These are phyloP conservation scores for Pseudodiploospora longispora DNA, from an alignment of 2,329 filamentous ascomycete genomes.

Conservation along the genomic window DNA sequence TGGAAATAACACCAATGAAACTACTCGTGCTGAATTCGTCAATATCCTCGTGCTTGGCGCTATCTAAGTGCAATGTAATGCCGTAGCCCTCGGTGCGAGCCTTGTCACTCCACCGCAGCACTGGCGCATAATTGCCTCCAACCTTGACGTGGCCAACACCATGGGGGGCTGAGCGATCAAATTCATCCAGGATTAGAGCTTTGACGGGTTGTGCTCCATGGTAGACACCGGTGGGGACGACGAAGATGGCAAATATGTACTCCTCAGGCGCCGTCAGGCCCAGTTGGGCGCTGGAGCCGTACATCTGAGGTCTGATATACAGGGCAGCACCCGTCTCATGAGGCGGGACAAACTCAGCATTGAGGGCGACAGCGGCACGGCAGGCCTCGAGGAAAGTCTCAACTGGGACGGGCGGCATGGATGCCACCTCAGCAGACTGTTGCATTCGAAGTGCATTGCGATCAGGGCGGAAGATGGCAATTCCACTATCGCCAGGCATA, in stretches of 20 bases:
- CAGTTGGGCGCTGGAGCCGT: constrained; percentile 80
- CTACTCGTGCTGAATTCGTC: constrained; percentile 95
- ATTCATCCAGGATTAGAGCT: constrained; percentile 81
- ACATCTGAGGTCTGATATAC: constrained; percentile 85
- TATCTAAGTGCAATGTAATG: constrained; percentile 93
- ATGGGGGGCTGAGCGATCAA: constrained; percentile 86
- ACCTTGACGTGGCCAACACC: constrained; percentile 90
- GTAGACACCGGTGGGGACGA: constrained; percentile 88
- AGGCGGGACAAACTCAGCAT: constrained; percentile 86
- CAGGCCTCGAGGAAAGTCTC: constrained; percentile 69
- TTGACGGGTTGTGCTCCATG: constrained; percentile 85
- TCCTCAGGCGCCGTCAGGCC: constrained; percentile 82
- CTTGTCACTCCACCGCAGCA: constrained; percentile 77
- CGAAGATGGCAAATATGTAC: constrained; percentile 86
- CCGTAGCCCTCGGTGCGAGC: constrained; percentile 73
- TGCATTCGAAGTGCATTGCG: constrained; percentile 80
- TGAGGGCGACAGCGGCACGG: constrained; percentile 73
- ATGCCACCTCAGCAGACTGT: constrained; percentile 74
- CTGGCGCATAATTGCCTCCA: constrained; percentile 92
- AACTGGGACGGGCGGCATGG: constrained; percentile 71
- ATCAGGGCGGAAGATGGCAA: constrained; percentile 81
- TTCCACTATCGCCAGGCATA: constrained; percentile 55
- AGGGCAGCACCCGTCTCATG: constrained; percentile 82
- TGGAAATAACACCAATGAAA: constrained; percentile 70
- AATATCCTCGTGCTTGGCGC: constrained; percentile 71